Conservation (phyloP, 139 green algal genomes). For the Micractinium sp. region DNA sequence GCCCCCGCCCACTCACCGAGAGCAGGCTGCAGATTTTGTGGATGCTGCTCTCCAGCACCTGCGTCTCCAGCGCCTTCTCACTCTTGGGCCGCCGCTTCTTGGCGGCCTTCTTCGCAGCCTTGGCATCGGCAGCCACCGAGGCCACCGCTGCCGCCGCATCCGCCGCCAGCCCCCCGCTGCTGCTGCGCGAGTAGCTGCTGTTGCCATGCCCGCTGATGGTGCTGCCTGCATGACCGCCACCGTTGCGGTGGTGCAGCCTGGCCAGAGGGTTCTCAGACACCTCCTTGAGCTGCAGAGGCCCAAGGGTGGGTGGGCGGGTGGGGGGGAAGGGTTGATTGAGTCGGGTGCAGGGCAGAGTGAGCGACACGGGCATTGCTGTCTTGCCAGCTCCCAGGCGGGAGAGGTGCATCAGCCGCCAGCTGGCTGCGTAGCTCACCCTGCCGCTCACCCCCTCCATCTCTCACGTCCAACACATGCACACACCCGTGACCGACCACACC, state of each 20-base stretch:
- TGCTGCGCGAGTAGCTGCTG: background rate
- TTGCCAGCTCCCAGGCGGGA: background rate
- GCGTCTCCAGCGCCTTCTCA: conserved; percentile 82
- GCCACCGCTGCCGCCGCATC: background rate
- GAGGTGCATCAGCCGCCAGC: no score
- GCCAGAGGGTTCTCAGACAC: conserved; percentile 72
- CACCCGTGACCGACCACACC: no score
- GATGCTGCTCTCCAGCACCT: conserved; percentile 89
- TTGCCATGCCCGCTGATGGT: no score
- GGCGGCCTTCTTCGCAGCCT: conserved; percentile 5
- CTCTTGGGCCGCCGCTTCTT: conserved; percentile 3
- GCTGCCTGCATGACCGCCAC: background rate
- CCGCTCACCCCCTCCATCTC: no score
- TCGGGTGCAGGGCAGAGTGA: background rate
- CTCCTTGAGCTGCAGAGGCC: conserved; percentile 60
- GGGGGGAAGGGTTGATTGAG: background rate
- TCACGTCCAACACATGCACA: no score
- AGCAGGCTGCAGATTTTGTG: conserved; percentile 93
- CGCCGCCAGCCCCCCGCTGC: background rate
- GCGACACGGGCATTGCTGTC: no score
- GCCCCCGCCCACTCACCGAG: conserved; percentile 38
- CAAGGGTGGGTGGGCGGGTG: background rate
- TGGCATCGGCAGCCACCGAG: background rate
- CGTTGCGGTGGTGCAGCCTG: conserved; percentile 30
- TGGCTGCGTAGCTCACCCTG: no score